Evolutionary conservation across 768 basidiomycete genomes (phyloP), one percentile per base, ranked within the genome.

Genomic region (Lactifluus piperatus): DNA sequence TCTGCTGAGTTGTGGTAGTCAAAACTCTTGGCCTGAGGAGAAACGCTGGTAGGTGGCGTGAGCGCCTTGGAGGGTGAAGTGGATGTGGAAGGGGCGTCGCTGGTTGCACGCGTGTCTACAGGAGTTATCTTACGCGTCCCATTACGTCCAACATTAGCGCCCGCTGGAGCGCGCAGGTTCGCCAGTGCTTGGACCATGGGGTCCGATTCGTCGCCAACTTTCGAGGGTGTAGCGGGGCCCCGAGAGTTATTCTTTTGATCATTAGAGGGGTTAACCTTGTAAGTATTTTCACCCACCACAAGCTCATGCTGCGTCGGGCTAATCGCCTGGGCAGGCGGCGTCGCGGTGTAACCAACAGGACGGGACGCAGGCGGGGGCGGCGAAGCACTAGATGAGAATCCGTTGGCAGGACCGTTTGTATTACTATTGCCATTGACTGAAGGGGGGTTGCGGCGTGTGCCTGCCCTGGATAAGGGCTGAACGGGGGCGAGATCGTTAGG

Each of bases 1-100:
- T 93, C 84, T 0, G 88, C 91, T 20, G 84, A 85, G 54, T 82
- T 81, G 51, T 84, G 79, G 66, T 89, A 92, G 70, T 92, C 88
- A 26, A 81, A 76, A 18, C 64, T 58, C 30, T 64, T 63, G n/a
- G 37, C 52, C 14, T 57, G 49, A 4, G 68, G 63, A 1, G 68
- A 66, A 32, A 64, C 61, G 7, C 60, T 46, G n/a, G 54, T 66
- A 14, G 67, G 68, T 20, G 67, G 51, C 5, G 60, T 44, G 34
- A 63, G 54, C n/a, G 50, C 54, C 14, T 58, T 52, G 27, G 54
- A 22, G n/a, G 63, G 62, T 11, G 56, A 50, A 27, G 63, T 10
- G 2, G 39, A 60, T 29, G 46, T 47, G 27, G 59, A 64, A 51
- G 63, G 48, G 7, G 60, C 54, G 26, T n/a, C n/a, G n/a, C 57